These are phyloP conservation scores for Venturia effusa DNA, from an alignment of 2,329 filamentous ascomycete genomes.

Conservation along the genomic window DNA sequence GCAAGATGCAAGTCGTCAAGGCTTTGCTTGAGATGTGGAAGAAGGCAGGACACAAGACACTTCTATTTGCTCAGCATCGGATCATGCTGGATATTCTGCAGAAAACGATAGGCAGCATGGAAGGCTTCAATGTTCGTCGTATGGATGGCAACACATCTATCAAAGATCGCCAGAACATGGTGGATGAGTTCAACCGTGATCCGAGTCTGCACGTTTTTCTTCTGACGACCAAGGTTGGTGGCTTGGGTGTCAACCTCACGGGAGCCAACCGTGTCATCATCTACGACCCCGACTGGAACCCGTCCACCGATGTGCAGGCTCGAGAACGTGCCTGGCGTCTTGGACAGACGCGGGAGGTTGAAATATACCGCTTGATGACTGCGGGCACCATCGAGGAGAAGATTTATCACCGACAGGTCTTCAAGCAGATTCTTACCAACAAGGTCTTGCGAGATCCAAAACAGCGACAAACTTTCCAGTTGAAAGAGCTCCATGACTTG, in stretches of 20 bases:
- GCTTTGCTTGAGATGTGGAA: conserved; percentile 82
- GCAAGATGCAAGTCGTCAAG: conserved; percentile 93
- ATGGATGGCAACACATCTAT: conserved; percentile 94
- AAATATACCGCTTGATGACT: conserved; percentile 96
- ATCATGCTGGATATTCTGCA: conserved; percentile 96
- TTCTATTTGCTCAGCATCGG: conserved; percentile 85
- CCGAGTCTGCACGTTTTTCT: conserved; percentile 77
- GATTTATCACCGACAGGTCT: conserved; percentile 97
- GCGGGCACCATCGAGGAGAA: conserved; percentile 98
- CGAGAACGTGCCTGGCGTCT: conserved; percentile 92
- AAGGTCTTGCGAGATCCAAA: conserved; percentile 93
- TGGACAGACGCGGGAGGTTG: conserved; percentile 88
- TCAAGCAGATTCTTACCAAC: conserved; percentile 95
- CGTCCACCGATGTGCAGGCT: conserved; percentile 90
- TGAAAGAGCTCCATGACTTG: conserved; percentile 82
- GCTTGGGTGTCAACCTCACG: conserved; percentile 86
- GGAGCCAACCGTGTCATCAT: conserved; percentile 95
- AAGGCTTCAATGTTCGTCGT: conserved; percentile 64
- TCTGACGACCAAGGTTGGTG: conserved; percentile 90
- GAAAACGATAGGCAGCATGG: conserved; percentile 58
- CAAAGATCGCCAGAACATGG: conserved; percentile 75
- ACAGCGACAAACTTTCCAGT: conserved; percentile 80
- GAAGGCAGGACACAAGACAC: conserved; percentile 80
- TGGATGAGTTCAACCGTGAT: conserved; percentile 84
- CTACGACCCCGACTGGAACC: conserved; percentile 98